Conservation (phyloP, 2,329 filamentous ascomycete genomes). For the Cladosporium velox region DNA sequence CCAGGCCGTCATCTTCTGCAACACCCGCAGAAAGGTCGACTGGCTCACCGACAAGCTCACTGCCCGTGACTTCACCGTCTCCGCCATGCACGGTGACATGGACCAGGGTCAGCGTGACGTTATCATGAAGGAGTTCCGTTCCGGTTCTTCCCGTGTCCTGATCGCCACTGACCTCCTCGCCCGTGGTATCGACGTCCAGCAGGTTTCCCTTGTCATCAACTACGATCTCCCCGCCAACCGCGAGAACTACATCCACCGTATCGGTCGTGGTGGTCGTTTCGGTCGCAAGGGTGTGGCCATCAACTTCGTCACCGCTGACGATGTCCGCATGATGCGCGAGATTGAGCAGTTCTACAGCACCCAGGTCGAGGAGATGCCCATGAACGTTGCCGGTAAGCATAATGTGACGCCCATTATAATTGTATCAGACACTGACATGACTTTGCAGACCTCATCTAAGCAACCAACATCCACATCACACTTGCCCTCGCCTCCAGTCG, state of each 20-base stretch:
- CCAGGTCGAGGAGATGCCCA: conserved; percentile 99
- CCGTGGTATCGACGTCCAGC: conserved; percentile 97
- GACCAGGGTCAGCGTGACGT: conserved; percentile 96
- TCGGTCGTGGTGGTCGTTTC: conserved; percentile 92
- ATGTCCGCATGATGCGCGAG: conserved; percentile 97
- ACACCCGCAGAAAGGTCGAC: conserved; percentile 97
- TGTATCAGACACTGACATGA: conserved; percentile 42
- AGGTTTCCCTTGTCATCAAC: conserved; percentile 98
- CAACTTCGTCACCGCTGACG: conserved; percentile 98
- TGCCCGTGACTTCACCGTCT: conserved; percentile 91
- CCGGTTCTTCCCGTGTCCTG: conserved; percentile 91
- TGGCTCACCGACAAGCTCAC: conserved; percentile 99
- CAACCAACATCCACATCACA: conserved; percentile 24
- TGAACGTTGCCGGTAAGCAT: conserved; percentile 69
- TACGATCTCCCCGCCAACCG: conserved; percentile 97
- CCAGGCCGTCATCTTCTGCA: conserved; percentile 99
- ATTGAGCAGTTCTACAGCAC: conserved; percentile 99
- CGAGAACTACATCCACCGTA: conserved; percentile 99
- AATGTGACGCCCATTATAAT: neutral
- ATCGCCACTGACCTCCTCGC: conserved; percentile 99
- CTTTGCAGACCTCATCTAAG: conserved; percentile 43
- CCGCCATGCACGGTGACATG: conserved; percentile 99
- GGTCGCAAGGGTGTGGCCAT: conserved; percentile 98
- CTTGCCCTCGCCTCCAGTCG: conserved; percentile 25
- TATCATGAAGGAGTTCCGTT: conserved; percentile 99